These are phyloP conservation scores for Beauveria scarabaeidicola DNA, from an alignment of 2,329 filamentous ascomycete species.

Conservation along the genomic window DNA sequence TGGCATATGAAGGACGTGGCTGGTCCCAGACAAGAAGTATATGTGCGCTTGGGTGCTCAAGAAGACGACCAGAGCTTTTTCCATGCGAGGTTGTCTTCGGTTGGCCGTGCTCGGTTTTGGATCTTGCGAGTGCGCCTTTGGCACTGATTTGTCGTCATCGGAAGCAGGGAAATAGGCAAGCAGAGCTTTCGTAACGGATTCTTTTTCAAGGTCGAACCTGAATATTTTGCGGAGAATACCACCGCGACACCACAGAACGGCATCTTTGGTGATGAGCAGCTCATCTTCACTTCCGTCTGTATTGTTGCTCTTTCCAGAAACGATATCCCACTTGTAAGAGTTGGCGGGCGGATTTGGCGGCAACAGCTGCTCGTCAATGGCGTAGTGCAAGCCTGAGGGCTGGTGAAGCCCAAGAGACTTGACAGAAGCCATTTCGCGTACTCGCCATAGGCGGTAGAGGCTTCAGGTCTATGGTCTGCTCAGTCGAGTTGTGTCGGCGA, in stretches of 20 bases:
- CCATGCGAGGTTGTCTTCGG: conserved; percentile 25
- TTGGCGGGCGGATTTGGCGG: conserved; percentile 55
- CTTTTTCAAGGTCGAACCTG: conserved; percentile 78
- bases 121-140: conserved; percentile 6
- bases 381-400: conserved; percentile 73
- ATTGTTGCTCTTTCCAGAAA: conserved; percentile 57
- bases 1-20: conserved; percentile 83
- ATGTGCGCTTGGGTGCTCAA: conserved; percentile 89
- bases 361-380: conserved; percentile 72
- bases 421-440: conserved; percentile 68
- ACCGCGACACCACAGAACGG: conserved; percentile 84
- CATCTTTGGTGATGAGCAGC: conserved; percentile 63
- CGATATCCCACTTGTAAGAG: conserved; percentile 40
- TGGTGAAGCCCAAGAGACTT: conserved; percentile 86
- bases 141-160: conserved; percentile 25
- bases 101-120: conserved; percentile 10
- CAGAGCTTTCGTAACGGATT: conserved; percentile 76
- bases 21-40: conserved; percentile 81
- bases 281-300: conserved; percentile 59
- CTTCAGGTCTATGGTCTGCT: neutral
- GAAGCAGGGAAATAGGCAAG: conserved; percentile 69
- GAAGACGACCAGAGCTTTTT: conserved; percentile 77
- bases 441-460: conserved; percentile 24
- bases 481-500: neutral
- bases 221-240: conserved; percentile 78